These are phyloP conservation scores for Microcyclospora pomicola DNA, from an alignment of 2,329 filamentous ascomycete genomes.

Conservation along the genomic window DNA sequence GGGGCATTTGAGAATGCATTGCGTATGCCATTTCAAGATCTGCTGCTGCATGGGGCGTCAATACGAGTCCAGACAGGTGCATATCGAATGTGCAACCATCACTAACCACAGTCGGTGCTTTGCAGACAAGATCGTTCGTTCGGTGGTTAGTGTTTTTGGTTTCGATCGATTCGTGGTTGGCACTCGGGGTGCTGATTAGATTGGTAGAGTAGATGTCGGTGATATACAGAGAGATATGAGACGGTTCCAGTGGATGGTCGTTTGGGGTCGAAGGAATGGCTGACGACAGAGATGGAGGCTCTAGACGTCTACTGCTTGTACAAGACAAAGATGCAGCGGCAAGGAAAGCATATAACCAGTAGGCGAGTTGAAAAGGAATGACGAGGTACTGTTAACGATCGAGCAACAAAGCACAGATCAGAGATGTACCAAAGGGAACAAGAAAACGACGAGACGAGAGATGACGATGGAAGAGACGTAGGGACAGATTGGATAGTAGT, in stretches of 20 bases:
- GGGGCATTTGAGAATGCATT: constrained; percentile 40
- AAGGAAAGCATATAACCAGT: constrained; percentile 1
- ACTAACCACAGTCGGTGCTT: neutral
- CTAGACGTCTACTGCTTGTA: constrained; percentile 6
- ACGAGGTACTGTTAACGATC: constrained; percentile 6
- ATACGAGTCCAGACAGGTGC: neutral
- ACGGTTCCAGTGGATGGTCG: constrained; percentile 4
- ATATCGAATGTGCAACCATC: constrained; percentile 1
- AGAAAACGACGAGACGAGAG: constrained; percentile 9
- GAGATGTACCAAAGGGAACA: constrained; percentile 7
- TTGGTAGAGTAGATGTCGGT: neutral
- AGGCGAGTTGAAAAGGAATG: constrained; percentile 8
- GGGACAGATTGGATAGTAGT: no score
- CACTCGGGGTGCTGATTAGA: neutral
- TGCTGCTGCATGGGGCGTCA: constrained; percentile 1
- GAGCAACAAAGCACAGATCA: constrained; percentile 5
- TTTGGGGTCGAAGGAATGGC: constrained; percentile 9
- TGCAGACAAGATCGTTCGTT: neutral
- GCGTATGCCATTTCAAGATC: constrained; percentile 21
- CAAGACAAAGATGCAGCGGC: constrained; percentile 8
- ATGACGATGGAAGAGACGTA: constrained; percentile 9
- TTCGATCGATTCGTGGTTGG: no score
- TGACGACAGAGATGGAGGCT: constrained; percentile 5
- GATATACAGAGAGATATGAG: constrained; percentile 10
- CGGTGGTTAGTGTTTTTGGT: neutral